These are phyloP conservation scores for Phoenix dactylifera DNA, from an alignment of 176 grass and related monocot genomes.

Conservation along the genomic window DNA sequence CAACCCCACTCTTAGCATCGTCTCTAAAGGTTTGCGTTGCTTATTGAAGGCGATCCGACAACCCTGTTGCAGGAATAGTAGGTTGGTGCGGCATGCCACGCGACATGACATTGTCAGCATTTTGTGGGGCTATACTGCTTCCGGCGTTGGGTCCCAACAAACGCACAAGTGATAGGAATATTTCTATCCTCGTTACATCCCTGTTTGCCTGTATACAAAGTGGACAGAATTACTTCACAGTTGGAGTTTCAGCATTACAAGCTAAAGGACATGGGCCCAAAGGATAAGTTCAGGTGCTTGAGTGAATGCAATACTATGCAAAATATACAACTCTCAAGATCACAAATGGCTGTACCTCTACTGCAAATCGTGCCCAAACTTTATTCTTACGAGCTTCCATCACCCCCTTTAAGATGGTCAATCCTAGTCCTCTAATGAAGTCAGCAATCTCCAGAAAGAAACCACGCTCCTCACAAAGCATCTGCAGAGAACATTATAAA, in stretches of 20 bases:
- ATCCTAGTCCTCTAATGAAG: slow-evolving; percentile 62
- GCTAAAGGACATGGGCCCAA: too few relatives aligned
- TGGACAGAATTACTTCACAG: not conserved
- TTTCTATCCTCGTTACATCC: slow-evolving; percentile 67
- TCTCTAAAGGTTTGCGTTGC: slow-evolving; percentile 14
- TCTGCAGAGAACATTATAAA: slow-evolving; percentile 28
- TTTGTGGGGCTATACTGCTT: slow-evolving; percentile 22
- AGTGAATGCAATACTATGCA: too few relatives aligned
- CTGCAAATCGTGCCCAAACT: slow-evolving; percentile 74
- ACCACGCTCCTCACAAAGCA: slow-evolving; percentile 73
- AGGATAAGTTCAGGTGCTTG: too few relatives aligned
- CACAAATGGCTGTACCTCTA: slow-evolving; percentile 38
- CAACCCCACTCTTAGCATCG: slow-evolving; percentile 66
- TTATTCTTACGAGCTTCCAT: slow-evolving; percentile 73
- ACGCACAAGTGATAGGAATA: slow-evolving; percentile 61
- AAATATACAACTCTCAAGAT: too few relatives aligned
- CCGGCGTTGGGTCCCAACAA: slow-evolving; percentile 41
- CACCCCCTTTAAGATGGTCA: slow-evolving; percentile 78
- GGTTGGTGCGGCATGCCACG: slow-evolving; percentile 42
- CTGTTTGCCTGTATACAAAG: slow-evolving; percentile 53
- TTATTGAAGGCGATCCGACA: slow-evolving; percentile 41
- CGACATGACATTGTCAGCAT: slow-evolving; percentile 31
- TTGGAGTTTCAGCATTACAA: not conserved
- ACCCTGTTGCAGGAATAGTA: slow-evolving; percentile 47
- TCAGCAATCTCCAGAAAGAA: slow-evolving; percentile 87